Percentiles rank a stretch among this genome's conserved stretches.
Conservation (phyloP, 1,284 basidiomycete species). For the Ganoderma multipileum region DNA sequence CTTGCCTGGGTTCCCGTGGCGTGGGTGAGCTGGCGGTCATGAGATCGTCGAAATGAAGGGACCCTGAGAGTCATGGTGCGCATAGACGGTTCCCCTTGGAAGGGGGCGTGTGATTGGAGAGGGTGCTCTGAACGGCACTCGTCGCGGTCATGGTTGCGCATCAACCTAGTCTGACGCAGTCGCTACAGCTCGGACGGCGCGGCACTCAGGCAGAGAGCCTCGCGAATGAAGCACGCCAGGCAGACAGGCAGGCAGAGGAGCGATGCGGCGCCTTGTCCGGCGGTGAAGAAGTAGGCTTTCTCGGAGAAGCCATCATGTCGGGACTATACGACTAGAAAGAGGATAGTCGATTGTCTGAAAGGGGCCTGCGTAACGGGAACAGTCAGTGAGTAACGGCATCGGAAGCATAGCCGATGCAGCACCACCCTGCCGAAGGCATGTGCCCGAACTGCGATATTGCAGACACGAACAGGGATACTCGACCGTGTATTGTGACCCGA, state of each 20-base stretch:
- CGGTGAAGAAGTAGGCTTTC: slow-evolving; percentile 13
- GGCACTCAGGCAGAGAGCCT: background rate
- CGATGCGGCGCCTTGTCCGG: background rate
- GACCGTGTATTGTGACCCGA: background rate
- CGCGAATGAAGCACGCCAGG: background rate
- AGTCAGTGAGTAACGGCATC: slow-evolving; percentile 5
- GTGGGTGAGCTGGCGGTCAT: slow-evolving; percentile 17
- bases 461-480: background rate
- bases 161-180: background rate
- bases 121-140: background rate
- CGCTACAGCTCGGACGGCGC: background rate
- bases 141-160: background rate
- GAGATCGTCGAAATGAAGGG: slow-evolving; percentile 12
- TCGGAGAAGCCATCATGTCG: slow-evolving; percentile 1
- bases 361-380: background rate
- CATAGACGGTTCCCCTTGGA: background rate
- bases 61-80: slow-evolving; percentile 16
- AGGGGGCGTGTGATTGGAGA: background rate
- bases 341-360: background rate
- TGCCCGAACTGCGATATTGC: background rate
- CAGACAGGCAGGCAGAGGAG: background rate
- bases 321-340: slow-evolving; percentile 6
- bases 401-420: background rate
- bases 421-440: background rate
- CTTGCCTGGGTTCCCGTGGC: slow-evolving; percentile 4